Evolutionary conservation across 176 grass and related monocot genomes (phyloP).

Genomic region (Triticum turgidum): DNA sequence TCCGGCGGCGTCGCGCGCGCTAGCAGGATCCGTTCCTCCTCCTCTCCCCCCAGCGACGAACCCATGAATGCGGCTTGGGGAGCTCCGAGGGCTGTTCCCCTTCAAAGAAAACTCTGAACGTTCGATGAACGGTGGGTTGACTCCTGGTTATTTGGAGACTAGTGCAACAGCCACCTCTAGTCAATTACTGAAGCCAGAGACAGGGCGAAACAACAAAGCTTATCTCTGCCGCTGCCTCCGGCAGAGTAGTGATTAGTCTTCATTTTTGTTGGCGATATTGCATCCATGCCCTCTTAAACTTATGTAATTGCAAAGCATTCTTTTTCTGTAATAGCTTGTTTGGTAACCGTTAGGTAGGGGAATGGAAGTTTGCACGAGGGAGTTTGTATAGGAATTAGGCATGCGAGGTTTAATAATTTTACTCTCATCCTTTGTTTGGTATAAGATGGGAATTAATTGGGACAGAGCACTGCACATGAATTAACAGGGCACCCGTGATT

Average conservation of each 20-base stretch:
- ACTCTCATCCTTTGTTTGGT: too few species aligned
- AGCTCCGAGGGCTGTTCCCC: background rate
- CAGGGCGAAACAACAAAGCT: background rate
- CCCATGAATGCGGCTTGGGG: constrained; percentile 35
- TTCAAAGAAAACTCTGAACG: background rate
- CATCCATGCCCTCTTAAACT: background rate
- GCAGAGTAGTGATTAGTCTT: background rate
- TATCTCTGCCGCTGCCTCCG: background rate
- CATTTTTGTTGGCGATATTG: background rate
- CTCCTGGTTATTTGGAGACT: background rate
- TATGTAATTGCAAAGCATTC: background rate
- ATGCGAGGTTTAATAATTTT: too few species aligned
- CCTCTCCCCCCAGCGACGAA: constrained; percentile 7
- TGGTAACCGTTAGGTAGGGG: too few species aligned
- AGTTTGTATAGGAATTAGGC: too few species aligned
- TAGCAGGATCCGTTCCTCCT: constrained; percentile 27
- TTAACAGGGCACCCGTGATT: too few species aligned
- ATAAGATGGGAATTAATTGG: too few species aligned
- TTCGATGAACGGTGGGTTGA: background rate
- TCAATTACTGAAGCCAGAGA: background rate
- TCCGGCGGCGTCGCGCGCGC: constrained; percentile 14
- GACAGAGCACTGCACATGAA: too few species aligned
- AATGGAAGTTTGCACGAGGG: too few species aligned
- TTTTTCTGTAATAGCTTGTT: too few species aligned
- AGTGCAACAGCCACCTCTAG: background rate